Evolutionary conservation across 805 yeast genomes (phyloP).

Genomic region (Candida piceae): DNA sequence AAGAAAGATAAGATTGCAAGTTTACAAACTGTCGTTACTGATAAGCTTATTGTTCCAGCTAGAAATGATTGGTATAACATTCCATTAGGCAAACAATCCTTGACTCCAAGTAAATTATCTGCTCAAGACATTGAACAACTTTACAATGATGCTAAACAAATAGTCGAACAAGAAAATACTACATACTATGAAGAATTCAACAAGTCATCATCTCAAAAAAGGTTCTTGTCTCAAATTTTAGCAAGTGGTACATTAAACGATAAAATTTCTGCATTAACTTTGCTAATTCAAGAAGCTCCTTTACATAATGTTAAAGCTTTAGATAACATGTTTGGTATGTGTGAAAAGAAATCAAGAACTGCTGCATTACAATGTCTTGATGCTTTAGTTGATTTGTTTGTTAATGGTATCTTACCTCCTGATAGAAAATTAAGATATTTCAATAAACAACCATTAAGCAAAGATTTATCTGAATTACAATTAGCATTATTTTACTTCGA

Average conservation of each 20-base stretch:
- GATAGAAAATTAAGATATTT: conserved; percentile 78
- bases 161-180: conserved; percentile 67
- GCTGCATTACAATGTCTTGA: conserved; percentile 88
- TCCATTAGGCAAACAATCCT: conserved; percentile 32
- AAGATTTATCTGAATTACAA: conserved; percentile 44
- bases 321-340: conserved; percentile 69
- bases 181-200: conserved; percentile 68
- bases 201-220: conserved; percentile 72
- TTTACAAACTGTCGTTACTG: conserved; percentile 48
- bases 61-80: conserved; percentile 74
- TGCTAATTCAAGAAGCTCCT: conserved; percentile 93
- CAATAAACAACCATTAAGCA: conserved; percentile 62
- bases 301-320: conserved; percentile 80
- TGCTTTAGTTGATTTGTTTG: conserved; percentile 82
- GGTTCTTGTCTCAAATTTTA: conserved; percentile 83
- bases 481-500: conserved; percentile 80
- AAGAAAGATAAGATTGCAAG: conserved; percentile 25
- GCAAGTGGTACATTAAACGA: conserved; percentile 91
- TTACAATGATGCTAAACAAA: conserved; percentile 57
- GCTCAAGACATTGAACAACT: conserved; percentile 57
- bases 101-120: conserved; percentile 34
- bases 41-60: conserved; percentile 53
- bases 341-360: conserved; percentile 88
- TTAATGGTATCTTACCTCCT: conserved; percentile 81
- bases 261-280: conserved; percentile 90